Evolutionary conservation across 345 rosid genomes (phyloP), one percentile per base, ranked within the genome.

Genomic region (Hypericum androsaemum): DNA sequence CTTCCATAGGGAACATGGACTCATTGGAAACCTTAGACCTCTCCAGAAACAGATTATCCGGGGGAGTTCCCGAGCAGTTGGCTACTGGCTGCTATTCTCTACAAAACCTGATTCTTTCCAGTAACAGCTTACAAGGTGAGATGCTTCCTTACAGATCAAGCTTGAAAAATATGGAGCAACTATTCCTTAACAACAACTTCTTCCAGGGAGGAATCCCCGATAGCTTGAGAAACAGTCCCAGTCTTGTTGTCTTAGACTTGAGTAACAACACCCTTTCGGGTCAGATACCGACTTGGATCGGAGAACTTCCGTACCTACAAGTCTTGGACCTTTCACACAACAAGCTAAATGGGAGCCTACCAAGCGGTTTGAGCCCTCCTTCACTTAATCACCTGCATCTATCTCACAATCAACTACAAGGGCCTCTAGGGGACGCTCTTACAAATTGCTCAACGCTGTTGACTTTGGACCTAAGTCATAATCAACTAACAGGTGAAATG

Each of bases 61-160:
- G 67, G 37, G 53, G 7, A 41, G 10, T 66, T 5, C 67, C 67
- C 0, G 39, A 48, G n/a, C 12, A 15, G 1, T 22, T 59, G 3
- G 22, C 53, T 43, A 10, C 3, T 4, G 35, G 46, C 8, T 52
- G 56, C 16, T 0, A 5, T 6, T 3, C 5, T 6, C 0, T 14
- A 9, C 0, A 3, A 2, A 3, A 12, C 9, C 51, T 73, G 0
- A 52, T 5, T 9, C 9, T 73, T 28, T 68, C 73, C 11, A 40
- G 64, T 5, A 72, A 72, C 42, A 61, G 45, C 35, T 56, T 72
- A 47, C 48, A 42, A 6, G 77, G 73, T 2, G 13, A 3, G 8
- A 55, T 46, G 9, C 39, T 58, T 8, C 28, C 52, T 2, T 2
- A 32, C 41, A 32, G 32, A 17, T 16, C 32, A 13, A 39, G 28